Evolutionary conservation across 2,329 filamentous ascomycete species (phyloP).

Genomic region (Lachnellula cervina): DNA sequence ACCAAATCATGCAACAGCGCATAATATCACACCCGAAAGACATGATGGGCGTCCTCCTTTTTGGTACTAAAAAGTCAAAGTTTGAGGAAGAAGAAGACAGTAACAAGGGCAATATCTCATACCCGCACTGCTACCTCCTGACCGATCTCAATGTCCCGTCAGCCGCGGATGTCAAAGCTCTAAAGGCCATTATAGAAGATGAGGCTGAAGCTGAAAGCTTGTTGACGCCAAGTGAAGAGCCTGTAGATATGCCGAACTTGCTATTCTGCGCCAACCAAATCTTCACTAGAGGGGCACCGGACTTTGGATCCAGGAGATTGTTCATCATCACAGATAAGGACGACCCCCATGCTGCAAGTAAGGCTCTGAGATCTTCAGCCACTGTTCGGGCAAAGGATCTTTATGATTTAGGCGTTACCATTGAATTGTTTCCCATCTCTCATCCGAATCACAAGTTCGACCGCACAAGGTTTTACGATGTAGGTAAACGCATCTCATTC

Average conservation of each 20-base stretch:
- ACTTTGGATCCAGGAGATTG: conserved; percentile 86
- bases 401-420: conserved; percentile 86
- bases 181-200: conserved; percentile 73
- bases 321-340: conserved; percentile 97
- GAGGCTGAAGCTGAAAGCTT: conserved; percentile 67
- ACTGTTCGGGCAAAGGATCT: conserved; percentile 88
- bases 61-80: conserved; percentile 80
- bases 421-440: conserved; percentile 90
- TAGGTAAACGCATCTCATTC: conserved; percentile 37
- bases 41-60: conserved; percentile 93
- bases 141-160: conserved; percentile 83
- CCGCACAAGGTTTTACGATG: conserved; percentile 83
- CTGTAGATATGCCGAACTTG: conserved; percentile 78
- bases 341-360: conserved; percentile 70
- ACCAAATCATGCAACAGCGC: conserved; percentile 93
- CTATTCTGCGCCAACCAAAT: conserved; percentile 95
- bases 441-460: conserved; percentile 68
- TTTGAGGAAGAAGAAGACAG: conserved; percentile 64
- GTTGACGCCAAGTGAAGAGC: conserved; percentile 63
- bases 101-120: conserved; percentile 54
- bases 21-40: conserved; percentile 96
- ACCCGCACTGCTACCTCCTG: conserved; percentile 89
- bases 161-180: conserved; percentile 76
- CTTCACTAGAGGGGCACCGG: conserved; percentile 90
- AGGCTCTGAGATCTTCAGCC: conserved; percentile 67